Percentiles rank a stretch among this genome's conserved stretches.
Evolutionary conservation across 768 basidiomycete species (phyloP).

Genomic region (Candolleomyces efflorescens): DNA sequence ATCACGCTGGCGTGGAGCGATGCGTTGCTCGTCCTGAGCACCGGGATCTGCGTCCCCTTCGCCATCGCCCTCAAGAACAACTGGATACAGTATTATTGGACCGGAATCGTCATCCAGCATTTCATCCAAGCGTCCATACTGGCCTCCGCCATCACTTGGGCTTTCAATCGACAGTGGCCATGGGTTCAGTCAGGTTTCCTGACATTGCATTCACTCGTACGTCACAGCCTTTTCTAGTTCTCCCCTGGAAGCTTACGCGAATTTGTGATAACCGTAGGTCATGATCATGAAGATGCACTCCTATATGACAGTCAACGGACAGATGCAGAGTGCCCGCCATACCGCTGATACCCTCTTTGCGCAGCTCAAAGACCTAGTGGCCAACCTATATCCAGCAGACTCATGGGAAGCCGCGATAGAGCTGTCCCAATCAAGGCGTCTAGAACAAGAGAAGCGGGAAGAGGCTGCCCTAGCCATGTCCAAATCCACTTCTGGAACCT

Average conservation of each 20-base stretch:
- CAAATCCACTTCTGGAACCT: background rate
- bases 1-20: slow-evolving; percentile 81
- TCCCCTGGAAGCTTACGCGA: background rate
- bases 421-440: background rate
- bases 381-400: background rate
- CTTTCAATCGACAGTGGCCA: slow-evolving; percentile 89
- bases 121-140: slow-evolving; percentile 69
- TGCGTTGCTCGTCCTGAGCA: slow-evolving; percentile 71
- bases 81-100: slow-evolving; percentile 79
- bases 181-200: slow-evolving; percentile 96
- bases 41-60: slow-evolving; percentile 78
- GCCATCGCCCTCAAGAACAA: slow-evolving; percentile 71
- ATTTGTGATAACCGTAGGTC: slow-evolving; percentile 33
- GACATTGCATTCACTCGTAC: slow-evolving; percentile 78
- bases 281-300: slow-evolving; percentile 98
- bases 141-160: slow-evolving; percentile 79
- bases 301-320: slow-evolving; percentile 85
- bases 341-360: slow-evolving; percentile 41
- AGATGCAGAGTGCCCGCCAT: slow-evolving; percentile 54
- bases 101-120: slow-evolving; percentile 78
- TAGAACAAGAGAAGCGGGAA: background rate
- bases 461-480: background rate
- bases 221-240: slow-evolving; percentile 15
- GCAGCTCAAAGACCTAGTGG: slow-evolving; percentile 33
- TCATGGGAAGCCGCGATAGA: background rate